Conservation (phyloP, 164 flowering plant species). For the Brasenia schreberi region DNA sequence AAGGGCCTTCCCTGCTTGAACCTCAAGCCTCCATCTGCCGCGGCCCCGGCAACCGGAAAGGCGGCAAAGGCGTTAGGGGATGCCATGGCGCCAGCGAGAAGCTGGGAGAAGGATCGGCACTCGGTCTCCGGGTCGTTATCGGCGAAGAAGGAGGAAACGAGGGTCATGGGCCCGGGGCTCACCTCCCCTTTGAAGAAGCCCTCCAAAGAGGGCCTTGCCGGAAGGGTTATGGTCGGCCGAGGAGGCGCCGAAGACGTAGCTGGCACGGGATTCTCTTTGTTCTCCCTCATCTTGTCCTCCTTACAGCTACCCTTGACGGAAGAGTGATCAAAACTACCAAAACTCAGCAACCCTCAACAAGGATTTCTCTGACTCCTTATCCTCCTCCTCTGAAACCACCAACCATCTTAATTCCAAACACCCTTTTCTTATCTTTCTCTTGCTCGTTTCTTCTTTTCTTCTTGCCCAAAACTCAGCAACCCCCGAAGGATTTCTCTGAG, state of each 20-base stretch:
- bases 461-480: neutral
- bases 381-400: neutral
- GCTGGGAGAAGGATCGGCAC: conserved; percentile 47
- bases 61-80: conserved; percentile 34
- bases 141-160: conserved; percentile 63
- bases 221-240: conserved; percentile 50
- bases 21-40: conserved; percentile 13
- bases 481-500: neutral
- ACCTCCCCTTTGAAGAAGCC: conserved; percentile 28
- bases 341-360: neutral
- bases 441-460: neutral
- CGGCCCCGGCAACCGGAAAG: conserved; percentile 3
- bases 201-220: conserved; percentile 45
- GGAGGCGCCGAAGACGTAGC: conserved; percentile 4
- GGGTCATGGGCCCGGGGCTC: conserved; percentile 93
- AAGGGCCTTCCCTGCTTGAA: conserved; percentile 48
- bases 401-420: neutral
- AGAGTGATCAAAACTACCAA: neutral
- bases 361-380: too few relatives aligned
- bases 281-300: conserved; percentile 12
- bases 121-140: conserved; percentile 41
- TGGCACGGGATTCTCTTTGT: conserved; percentile 7
- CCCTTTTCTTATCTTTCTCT: neutral
- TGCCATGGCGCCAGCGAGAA: conserved; percentile 86
- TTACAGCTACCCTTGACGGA: too few relatives aligned